Evolutionary conservation across 345 rosid genomes (phyloP).

Genomic region (Citrus mangshanensis): DNA sequence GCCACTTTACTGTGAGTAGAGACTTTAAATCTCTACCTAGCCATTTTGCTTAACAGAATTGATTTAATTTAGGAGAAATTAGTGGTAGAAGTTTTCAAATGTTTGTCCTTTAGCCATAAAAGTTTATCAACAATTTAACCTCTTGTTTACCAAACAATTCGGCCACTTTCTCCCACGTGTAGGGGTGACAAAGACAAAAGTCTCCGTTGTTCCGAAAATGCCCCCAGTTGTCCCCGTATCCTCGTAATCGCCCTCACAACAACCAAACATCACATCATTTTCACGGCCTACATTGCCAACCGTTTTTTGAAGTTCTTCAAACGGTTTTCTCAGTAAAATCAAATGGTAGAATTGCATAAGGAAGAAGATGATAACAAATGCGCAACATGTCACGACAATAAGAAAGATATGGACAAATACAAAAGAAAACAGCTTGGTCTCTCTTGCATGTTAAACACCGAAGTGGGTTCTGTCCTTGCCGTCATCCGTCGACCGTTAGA

Average conservation of each 20-base stretch:
- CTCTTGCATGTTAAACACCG: slow-evolving; percentile 94
- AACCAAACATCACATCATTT: not conserved
- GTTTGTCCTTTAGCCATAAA: slow-evolving; percentile 14
- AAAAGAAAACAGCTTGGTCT: slow-evolving; percentile 58
- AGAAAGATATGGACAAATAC: slow-evolving; percentile 22
- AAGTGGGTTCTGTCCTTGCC: slow-evolving; percentile 81
- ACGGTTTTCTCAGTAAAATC: not conserved
- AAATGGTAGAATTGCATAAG: slow-evolving; percentile 2
- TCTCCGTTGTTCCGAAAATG: not conserved
- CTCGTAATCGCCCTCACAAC: not conserved
- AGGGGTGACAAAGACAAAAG: not conserved
- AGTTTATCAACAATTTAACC: slow-evolving; percentile 9
- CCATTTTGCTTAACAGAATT: not conserved
- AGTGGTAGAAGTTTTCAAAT: slow-evolving; percentile 27
- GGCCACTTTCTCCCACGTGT: not conserved
- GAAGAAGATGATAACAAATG: slow-evolving; percentile 19
- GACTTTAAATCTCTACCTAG: not conserved
- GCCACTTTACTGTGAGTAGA: not conserved
- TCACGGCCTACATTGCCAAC: not conserved
- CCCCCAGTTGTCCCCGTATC: not conserved
- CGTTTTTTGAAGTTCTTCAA: not conserved
- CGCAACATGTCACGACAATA: slow-evolving; percentile 16
- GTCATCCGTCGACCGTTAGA: slow-evolving; percentile 65
- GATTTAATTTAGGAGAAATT: slow-evolving; percentile 25
- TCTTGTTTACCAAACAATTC: slow-evolving; percentile 28